Conservation (phyloP, 108 stramenopile species). For the Cyclotella kingstonii region DNA sequence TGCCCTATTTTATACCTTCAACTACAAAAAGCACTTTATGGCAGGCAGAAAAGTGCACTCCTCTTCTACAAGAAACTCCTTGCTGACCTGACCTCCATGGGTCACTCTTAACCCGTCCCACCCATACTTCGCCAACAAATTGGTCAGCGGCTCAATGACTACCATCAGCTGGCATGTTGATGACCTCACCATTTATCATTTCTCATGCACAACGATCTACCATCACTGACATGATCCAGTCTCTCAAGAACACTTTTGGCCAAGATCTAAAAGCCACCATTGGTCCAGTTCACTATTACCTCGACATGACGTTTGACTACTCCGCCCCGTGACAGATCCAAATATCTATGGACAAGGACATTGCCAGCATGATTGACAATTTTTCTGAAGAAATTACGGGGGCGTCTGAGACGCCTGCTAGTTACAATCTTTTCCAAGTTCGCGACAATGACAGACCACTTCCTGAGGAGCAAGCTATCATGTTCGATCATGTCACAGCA, state of each 20-base stretch:
- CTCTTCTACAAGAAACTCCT: slow-evolving; percentile 35
- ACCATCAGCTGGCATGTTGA: slow-evolving; percentile 48
- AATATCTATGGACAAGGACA: slow-evolving; percentile 4
- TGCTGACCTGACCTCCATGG: slow-evolving; percentile 8
- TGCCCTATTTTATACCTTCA: slow-evolving; percentile 27
- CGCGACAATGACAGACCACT: not conserved
- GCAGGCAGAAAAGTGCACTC: slow-evolving; percentile 27
- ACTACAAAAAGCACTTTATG: slow-evolving; percentile 40
- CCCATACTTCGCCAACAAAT: slow-evolving; percentile 29
- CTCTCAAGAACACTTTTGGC: not conserved
- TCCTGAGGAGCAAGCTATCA: not conserved
- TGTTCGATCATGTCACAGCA: not conserved
- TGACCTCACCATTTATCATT: not conserved
- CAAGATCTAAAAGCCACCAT: not conserved
- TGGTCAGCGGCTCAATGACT: slow-evolving; percentile 37
- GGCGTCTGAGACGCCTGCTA: not conserved
- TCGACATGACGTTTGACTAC: slow-evolving; percentile 41
- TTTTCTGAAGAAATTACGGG: not conserved
- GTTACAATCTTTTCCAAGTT: slow-evolving; percentile 2
- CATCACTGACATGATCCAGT: not conserved
- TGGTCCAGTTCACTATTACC: slow-evolving; percentile 33
- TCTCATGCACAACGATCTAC: not conserved
- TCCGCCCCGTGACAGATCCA: not conserved
- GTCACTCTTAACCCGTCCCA: slow-evolving; percentile 43
- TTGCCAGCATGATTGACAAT: not conserved